Base-by-base conservation (phyloP, 2,329 filamentous ascomycete species). In the Sphaerulina populicola region DNA sequence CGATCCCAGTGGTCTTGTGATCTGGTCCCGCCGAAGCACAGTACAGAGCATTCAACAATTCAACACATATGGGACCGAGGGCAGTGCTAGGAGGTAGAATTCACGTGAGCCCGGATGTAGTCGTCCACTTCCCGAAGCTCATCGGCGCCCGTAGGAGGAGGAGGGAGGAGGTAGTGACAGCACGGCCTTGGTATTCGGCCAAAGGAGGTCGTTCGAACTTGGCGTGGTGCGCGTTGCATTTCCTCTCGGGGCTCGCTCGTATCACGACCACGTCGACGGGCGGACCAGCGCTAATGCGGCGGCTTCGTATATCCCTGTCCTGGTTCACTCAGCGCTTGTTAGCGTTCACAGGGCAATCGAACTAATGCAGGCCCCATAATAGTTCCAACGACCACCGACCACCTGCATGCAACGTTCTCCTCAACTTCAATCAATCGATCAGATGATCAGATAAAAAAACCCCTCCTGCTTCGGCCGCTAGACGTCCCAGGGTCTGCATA, bases 21-120 rank as follows among this genome's bases (percentile, higher is more conserved):
- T 37, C 35, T 37, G 35, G 6, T 14, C 11, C 9, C 10, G 11
- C 6, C 10, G 11, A 12, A 6, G 35, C 11, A 7, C 18, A 18
- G 18, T 18, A 2, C 18, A 18, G 18, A 18, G 18, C 18, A 18
- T 18, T 18, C 18, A n/a, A n/a, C n/a, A n/a, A n/a, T n/a, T n/a
- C n/a, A n/a, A n/a, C n/a, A 18, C 18, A 2, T 18, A 18, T 18
- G 18, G 18, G 18, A 18, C 18, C 18, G 18, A 18, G 4, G 18
- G 18, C 18, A 18, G 18, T 18, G 18, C 35, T 1, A 37, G 35
- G n/a, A n/a, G n/a, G n/a, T n/a, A n/a, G n/a, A 1, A 37, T 37
- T 37, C n/a, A 9, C 12, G 15, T 50, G 11, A 33, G 57, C 55
- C 54, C 55, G 54, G 36, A 54, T 52, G 18, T 54, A 57, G 47